Conservation (phyloP, 2,329 filamentous ascomycete species). For the Colletotrichum kahawae region DNA sequence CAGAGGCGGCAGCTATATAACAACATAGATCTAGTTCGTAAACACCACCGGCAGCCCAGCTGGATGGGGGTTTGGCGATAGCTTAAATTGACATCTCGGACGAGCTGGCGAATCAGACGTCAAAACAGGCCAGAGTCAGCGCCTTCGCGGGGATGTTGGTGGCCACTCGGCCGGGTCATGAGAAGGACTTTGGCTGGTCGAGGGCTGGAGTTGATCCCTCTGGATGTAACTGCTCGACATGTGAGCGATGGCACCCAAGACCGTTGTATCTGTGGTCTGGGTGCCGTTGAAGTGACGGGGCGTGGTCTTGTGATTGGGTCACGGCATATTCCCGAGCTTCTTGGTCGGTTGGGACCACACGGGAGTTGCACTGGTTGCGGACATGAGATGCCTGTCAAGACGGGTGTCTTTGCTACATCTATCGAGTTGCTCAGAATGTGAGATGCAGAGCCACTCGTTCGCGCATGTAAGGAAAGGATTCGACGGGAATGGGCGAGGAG, state of each 20-base stretch:
- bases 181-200: background rate
- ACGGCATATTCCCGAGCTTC: background rate
- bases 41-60: background rate
- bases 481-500: background rate
- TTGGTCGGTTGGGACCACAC: background rate
- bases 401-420: background rate
- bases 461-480: background rate
- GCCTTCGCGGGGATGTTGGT: background rate
- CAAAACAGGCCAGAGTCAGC: background rate
- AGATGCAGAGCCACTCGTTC: background rate
- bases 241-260: slow-evolving; percentile 17
- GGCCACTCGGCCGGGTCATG: background rate
- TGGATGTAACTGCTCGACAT: slow-evolving; percentile 1
- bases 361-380: background rate
- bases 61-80: background rate
- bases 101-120: background rate
- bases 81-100: slow-evolving; percentile 6
- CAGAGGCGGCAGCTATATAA: background rate
- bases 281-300: background rate
- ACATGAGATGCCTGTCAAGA: background rate
- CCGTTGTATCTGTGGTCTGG: background rate
- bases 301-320: slow-evolving; percentile 5
- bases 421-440: background rate
- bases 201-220: background rate
- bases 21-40: background rate